Evolutionary conservation across 2,329 filamentous ascomycete species (phyloP).

Genomic region (Pezicula rhizophila): DNA sequence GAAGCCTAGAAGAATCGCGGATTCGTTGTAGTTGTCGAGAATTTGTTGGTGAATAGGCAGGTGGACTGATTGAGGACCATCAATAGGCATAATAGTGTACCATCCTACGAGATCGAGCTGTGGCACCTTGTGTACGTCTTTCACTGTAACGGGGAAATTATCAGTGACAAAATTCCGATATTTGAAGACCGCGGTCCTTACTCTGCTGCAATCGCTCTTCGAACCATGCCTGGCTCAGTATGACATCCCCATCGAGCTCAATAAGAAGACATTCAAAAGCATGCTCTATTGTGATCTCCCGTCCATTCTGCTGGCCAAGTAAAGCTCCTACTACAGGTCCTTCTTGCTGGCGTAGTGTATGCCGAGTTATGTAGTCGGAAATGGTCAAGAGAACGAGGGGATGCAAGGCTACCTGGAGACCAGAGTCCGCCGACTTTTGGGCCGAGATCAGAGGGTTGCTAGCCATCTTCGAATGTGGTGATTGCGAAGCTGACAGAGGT

Average conservation of each 20-base stretch:
- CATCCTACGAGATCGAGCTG: constrained; percentile 84
- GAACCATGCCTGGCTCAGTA: constrained; percentile 69
- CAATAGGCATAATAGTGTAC: constrained; percentile 72
- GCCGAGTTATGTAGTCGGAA: constrained; percentile 91
- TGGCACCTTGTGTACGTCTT: constrained; percentile 79
- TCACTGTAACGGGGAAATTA: constrained; percentile 51
- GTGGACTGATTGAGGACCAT: constrained; percentile 62
- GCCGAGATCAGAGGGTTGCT: constrained; percentile 57
- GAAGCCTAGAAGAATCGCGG: constrained; percentile 78
- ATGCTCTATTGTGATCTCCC: constrained; percentile 86
- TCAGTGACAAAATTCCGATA: not conserved
- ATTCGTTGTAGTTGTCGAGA: constrained; percentile 71
- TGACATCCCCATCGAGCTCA: constrained; percentile 46
- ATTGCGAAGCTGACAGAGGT: not conserved
- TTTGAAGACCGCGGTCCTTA: constrained; percentile 38
- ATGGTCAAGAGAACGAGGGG: constrained; percentile 93
- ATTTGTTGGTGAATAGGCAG: constrained; percentile 75
- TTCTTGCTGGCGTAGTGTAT: constrained; percentile 68
- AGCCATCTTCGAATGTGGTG: constrained; percentile 37
- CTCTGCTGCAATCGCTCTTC: constrained; percentile 75
- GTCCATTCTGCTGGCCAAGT: constrained; percentile 86
- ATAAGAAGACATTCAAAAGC: constrained; percentile 72
- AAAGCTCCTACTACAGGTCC: constrained; percentile 81
- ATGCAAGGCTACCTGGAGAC: constrained; percentile 77
- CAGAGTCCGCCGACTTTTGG: constrained; percentile 56